Evolutionary conservation across 2,329 filamentous ascomycete genomes (phyloP).

Genomic region (Paecilomyces formosus): DNA sequence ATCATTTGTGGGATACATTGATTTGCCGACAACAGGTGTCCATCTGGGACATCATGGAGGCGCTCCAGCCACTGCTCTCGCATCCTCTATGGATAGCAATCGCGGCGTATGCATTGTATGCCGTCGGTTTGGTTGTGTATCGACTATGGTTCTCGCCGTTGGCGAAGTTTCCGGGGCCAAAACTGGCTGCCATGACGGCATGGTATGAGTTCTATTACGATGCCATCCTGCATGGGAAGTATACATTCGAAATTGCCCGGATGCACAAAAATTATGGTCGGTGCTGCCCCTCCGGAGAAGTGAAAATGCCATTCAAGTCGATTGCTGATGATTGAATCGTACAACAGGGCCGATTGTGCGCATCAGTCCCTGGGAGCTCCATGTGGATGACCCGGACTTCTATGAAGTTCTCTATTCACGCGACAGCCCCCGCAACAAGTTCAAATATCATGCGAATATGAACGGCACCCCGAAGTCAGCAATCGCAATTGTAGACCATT

Average conservation of each 20-base stretch:
- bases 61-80: background rate
- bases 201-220: slow-evolving; percentile 24
- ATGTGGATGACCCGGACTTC: slow-evolving; percentile 21
- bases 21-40: background rate
- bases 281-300: background rate
- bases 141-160: slow-evolving; percentile 22
- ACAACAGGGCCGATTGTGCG: slow-evolving; percentile 24
- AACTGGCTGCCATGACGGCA: slow-evolving; percentile 18
- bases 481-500: slow-evolving; percentile 23
- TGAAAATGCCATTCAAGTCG: background rate
- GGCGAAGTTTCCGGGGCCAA: slow-evolving; percentile 24
- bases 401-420: slow-evolving; percentile 23
- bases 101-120: background rate
- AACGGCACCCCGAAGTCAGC: slow-evolving; percentile 22
- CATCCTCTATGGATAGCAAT: background rate
- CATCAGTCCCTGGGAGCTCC: slow-evolving; percentile 24
- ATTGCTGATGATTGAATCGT: background rate
- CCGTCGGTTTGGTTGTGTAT: background rate
- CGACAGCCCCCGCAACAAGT: slow-evolving; percentile 23
- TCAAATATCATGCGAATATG: slow-evolving; percentile 17
- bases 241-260: slow-evolving; percentile 14
- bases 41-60: background rate
- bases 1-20: background rate
- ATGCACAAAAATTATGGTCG: slow-evolving; percentile 21
- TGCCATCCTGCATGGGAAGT: slow-evolving; percentile 13